These are phyloP conservation scores for Lipomyces orientalis DNA, from an alignment of 805 yeast species.

Conservation along the genomic window DNA sequence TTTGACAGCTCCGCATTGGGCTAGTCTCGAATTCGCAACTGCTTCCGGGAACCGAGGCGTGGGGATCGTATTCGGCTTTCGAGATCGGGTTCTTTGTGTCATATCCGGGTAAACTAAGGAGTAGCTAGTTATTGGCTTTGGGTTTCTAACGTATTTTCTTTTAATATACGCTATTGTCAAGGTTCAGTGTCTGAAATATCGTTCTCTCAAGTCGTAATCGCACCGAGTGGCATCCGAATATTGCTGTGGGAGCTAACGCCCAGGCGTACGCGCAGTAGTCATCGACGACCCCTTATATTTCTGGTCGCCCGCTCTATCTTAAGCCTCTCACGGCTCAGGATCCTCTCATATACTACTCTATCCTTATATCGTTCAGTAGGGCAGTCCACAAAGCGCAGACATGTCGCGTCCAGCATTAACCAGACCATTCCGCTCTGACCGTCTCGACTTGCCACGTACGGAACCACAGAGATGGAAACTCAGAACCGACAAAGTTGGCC, in stretches of 20 bases:
- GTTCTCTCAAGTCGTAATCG: too few relatives aligned
- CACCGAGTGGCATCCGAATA: too few relatives aligned
- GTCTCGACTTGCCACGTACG: constrained; percentile 66
- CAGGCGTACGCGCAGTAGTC: too few relatives aligned
- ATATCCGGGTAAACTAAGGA: too few relatives aligned
- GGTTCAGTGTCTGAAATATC: too few relatives aligned
- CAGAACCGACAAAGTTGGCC: constrained; percentile 68
- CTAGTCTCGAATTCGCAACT: too few relatives aligned
- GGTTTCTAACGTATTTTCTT: too few relatives aligned
- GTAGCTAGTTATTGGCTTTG: too few relatives aligned
- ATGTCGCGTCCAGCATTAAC: constrained; percentile 27
- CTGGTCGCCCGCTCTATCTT: background rate
- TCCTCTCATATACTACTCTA: background rate
- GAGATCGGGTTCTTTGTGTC: background rate
- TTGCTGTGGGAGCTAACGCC: too few relatives aligned
- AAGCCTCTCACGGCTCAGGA: background rate
- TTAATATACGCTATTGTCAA: too few relatives aligned
- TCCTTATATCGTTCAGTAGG: background rate
- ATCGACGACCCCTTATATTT: background rate
- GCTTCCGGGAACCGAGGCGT: background rate
- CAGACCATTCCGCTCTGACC: constrained; percentile 57
- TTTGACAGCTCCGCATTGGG: background rate
- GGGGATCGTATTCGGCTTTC: background rate
- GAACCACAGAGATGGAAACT: constrained; percentile 80
- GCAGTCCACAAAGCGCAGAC: background rate